A percentile compares a stretch with the other conserved stretches of the same genome.
These are phyloP conservation scores for Achaetomium macrosporum DNA, from an alignment of 2,329 filamentous ascomycete species.

Conservation along the genomic window DNA sequence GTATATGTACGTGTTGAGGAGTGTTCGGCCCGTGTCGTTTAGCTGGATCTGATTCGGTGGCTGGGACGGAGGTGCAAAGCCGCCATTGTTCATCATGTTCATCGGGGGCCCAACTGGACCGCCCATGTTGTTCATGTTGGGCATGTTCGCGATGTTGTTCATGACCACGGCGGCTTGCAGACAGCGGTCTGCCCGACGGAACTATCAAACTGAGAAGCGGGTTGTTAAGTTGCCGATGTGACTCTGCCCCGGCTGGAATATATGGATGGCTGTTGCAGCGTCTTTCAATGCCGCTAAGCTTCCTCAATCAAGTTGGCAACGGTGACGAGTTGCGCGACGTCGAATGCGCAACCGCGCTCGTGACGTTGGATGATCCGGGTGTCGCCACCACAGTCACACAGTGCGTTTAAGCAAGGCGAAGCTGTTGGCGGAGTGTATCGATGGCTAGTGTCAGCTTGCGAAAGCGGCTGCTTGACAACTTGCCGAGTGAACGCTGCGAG, in stretches of 20 bases:
- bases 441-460: too few species aligned
- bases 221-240: conserved; percentile 1
- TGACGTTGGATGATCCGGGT: too few species aligned
- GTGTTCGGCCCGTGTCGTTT: conserved; percentile 45
- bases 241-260: too few species aligned
- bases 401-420: too few species aligned
- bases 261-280: background rate
- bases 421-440: too few species aligned
- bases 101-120: conserved; percentile 59
- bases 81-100: conserved; percentile 62
- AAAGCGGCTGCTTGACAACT: too few species aligned
- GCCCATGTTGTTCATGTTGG: conserved; percentile 63
- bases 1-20: conserved; percentile 83
- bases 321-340: background rate
- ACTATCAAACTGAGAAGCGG: background rate
- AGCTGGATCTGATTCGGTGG: conserved; percentile 35
- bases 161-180: conserved; percentile 39
- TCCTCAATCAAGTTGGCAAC: too few species aligned
- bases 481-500: too few species aligned
- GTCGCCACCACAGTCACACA: too few species aligned
- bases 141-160: conserved; percentile 61
- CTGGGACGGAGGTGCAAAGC: conserved; percentile 27
- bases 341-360: too few species aligned
- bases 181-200: conserved; percentile 32
- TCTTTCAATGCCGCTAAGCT: too few species aligned